phyloP scores from a whole-genome alignment of 2,329 filamentous ascomycete genomes.

The Grosmannia huntii region DNA sequence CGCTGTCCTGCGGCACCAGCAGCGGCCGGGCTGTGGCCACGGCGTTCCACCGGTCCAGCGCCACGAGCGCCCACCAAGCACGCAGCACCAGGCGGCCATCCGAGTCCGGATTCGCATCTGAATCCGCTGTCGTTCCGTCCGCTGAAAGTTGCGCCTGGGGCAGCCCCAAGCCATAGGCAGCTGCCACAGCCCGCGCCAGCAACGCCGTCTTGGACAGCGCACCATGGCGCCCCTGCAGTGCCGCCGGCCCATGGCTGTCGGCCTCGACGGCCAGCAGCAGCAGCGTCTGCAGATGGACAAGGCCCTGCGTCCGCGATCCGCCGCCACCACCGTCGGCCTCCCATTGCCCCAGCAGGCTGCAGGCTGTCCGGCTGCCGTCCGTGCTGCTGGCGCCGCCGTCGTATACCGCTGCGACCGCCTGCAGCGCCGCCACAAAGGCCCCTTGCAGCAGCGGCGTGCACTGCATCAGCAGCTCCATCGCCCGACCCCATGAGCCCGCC shows the following conservation, averaged over 20 bases:
- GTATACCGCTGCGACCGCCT: conserved; percentile 44
- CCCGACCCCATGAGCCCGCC: conserved; percentile 39
- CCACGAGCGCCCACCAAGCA: conserved; percentile 60
- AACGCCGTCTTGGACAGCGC: conserved; percentile 40
- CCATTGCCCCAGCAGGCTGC: conserved; percentile 37
- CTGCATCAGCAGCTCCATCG: conserved; percentile 42
- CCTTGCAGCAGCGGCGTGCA: conserved; percentile 45
- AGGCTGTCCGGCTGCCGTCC: conserved; percentile 23
- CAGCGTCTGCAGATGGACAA: conserved; percentile 54
- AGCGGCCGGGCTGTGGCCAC: conserved; percentile 50
- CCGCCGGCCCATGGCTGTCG: conserved; percentile 38
- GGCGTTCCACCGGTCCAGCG: conserved; percentile 63
- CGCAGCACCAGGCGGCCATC: conserved; percentile 50
- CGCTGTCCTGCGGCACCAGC: conserved; percentile 48
- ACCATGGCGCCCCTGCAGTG: conserved; percentile 25
- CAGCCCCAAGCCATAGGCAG: conserved; percentile 53
- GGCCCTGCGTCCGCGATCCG: conserved; percentile 23
- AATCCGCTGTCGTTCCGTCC: conserved; percentile 18
- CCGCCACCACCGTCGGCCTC: conserved; percentile 27
- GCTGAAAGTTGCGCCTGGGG: conserved; percentile 25
- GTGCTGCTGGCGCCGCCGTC: conserved; percentile 17
- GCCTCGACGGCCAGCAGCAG: conserved; percentile 54
- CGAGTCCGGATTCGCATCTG: conserved; percentile 42
- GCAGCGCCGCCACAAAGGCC: conserved; percentile 52
- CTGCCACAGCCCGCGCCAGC: conserved; percentile 51